Base-by-base conservation (phyloP, 768 basidiomycete genomes). In the Lentinula raphanica region DNA sequence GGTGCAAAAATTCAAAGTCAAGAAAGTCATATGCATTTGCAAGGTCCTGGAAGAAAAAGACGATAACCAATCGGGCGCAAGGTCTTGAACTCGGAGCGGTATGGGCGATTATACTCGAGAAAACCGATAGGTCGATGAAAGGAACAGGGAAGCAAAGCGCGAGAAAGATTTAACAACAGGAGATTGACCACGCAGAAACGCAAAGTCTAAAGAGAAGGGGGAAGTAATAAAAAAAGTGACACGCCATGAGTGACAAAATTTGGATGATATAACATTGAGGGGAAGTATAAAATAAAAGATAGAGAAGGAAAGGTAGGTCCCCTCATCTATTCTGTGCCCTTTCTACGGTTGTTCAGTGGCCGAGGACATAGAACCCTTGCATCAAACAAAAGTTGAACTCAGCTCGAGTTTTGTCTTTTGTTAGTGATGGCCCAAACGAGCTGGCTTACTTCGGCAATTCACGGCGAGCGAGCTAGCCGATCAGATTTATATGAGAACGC, bases 381-480 rank as follows among this genome's bases (percentile, higher is more conserved):
- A n/a, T n/a, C n/a, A n/a, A 44, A n/a, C 21, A 44, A 21, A 44
- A n/a, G n/a, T n/a, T n/a, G 21, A 35, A 44, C 42, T 23, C 42
- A 44, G 42, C 42, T n/a, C 21, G 42, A 23, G 48, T 29, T 49
- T 17, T 35, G 15, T 25, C 48, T 49, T 25, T 32, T 54, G 40
- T 53, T 13, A 49, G 54, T 38, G 40, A 72, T 78, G 74, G 76
- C 78, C 68, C 68, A 76, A 70, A 63, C 68, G 63, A 68, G 69
- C 66, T 67, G 72, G 70, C 70, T 74, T 66, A 68, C 64, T 66
- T 75, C 79, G 77, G 78, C 71, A 78, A 29, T 50, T 31, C 73
- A 67, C 66, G 61, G 81, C 82, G 82, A 80, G 77, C 71, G 73
- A 75, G 23, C 42, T 44, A 44, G 42, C 67, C 81, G 82, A 83